Evolutionary conservation across 106 monocot genomes (phyloP).

Genomic region (Acorus gramineus): DNA sequence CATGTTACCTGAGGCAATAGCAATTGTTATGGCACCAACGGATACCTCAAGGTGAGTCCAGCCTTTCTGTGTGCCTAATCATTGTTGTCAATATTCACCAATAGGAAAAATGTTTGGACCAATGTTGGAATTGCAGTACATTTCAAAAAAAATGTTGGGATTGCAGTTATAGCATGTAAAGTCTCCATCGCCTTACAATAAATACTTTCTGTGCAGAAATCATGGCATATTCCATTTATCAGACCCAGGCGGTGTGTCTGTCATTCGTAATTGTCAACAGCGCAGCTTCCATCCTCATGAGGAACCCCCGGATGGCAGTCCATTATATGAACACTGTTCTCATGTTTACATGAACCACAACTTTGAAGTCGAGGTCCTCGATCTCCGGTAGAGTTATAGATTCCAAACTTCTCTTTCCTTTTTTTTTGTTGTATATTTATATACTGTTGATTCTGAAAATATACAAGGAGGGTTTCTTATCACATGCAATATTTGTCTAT

Average conservation of each 20-base stretch:
- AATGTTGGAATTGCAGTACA: no score
- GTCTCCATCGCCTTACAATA: neutral
- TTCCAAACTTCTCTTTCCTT: no score
- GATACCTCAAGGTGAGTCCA: conserved; percentile 65
- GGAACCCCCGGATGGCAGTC: conserved; percentile 64
- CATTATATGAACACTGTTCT: conserved; percentile 78
- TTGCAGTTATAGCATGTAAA: neutral
- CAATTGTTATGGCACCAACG: conserved; percentile 99
- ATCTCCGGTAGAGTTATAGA: conserved; percentile 31
- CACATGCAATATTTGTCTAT: no score
- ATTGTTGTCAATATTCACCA: no score
- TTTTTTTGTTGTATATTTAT: no score
- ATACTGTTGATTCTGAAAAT: no score
- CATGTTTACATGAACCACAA: conserved; percentile 76
- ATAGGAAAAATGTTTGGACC: no score
- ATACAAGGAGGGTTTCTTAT: no score
- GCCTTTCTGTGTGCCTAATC: neutral
- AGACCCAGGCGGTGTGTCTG: conserved; percentile 55
- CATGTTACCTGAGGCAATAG: conserved; percentile 99
- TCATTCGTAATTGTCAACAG: conserved; percentile 78
- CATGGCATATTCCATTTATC: conserved; percentile 97
- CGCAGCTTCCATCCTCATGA: conserved; percentile 86
- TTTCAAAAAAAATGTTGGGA: neutral
- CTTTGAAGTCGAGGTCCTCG: conserved; percentile 60
- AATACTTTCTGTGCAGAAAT: conserved; percentile 32